Evolutionary conservation across 805 yeast species (phyloP).

Genomic region (Pichia californica): DNA sequence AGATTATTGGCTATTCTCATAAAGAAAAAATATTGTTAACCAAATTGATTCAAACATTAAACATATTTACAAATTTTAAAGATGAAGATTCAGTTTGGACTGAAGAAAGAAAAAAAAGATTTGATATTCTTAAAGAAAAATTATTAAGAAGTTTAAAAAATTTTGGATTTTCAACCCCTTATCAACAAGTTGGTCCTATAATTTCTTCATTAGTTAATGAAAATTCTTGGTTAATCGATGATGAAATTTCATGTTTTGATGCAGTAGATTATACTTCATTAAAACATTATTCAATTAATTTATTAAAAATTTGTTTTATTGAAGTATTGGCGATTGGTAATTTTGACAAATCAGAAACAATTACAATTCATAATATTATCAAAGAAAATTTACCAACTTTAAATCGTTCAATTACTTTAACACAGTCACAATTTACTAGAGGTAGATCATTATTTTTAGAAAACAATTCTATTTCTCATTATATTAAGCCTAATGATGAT

Average conservation of each 20-base stretch:
- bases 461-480: constrained; percentile 35
- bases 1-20: constrained; percentile 76
- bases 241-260: constrained; percentile 45
- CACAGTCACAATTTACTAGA: constrained; percentile 38
- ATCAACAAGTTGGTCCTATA: constrained; percentile 62
- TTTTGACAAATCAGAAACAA: constrained; percentile 46
- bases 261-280: constrained; percentile 40
- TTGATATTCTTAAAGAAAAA: constrained; percentile 61
- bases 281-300: constrained; percentile 39
- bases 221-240: constrained; percentile 57
- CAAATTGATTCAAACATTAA: constrained; percentile 50
- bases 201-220: constrained; percentile 66
- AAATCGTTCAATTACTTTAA: constrained; percentile 29
- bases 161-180: constrained; percentile 69
- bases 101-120: constrained; percentile 46
- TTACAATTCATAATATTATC: constrained; percentile 40
- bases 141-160: constrained; percentile 57
- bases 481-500: constrained; percentile 50
- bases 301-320: constrained; percentile 53
- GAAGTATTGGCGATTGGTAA: constrained; percentile 82
- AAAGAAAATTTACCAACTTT: constrained; percentile 21
- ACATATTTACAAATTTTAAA: constrained; percentile 30
- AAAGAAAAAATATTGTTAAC: constrained; percentile 60
- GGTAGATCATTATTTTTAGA: constrained; percentile 40
- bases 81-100: constrained; percentile 19